phyloP scores from a whole-genome alignment of 2,329 filamentous ascomycete species.

The Shiraia bambusicola region DNA sequence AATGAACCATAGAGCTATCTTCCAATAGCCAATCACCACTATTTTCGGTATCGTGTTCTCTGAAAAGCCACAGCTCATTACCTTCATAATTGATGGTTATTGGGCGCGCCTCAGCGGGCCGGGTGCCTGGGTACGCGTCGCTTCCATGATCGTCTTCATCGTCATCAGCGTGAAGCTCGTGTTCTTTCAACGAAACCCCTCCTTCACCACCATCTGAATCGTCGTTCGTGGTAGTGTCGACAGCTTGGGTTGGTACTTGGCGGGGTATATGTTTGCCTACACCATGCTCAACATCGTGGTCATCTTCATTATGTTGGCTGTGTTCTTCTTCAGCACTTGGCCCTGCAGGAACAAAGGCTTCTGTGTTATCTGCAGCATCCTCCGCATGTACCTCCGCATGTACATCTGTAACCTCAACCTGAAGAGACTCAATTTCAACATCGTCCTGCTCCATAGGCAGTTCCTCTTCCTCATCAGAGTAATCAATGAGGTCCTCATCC shows the following conservation, averaged over 20 bases:
- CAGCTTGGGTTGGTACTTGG: neutral
- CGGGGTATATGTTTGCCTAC: neutral
- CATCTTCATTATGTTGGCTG: neutral
- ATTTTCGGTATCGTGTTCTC: conserved; percentile 30
- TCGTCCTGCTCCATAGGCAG: conserved; percentile 6
- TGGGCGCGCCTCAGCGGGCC: conserved; percentile 15
- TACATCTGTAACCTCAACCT: neutral
- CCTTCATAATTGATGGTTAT: conserved; percentile 35
- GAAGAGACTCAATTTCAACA: neutral
- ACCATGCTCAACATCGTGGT: conserved; percentile 1
- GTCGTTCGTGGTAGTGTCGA: conserved; percentile 3
- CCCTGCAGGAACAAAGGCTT: neutral
- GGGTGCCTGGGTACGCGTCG: conserved; percentile 10
- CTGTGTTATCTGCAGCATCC: too few relatives aligned
- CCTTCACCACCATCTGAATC: conserved; percentile 15
- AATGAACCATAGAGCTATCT: conserved; percentile 24
- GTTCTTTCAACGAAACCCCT: conserved; percentile 15
- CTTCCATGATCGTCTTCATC: conserved; percentile 4
- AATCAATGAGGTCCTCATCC: conserved; percentile 39
- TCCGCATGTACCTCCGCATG: too few relatives aligned
- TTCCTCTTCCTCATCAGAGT: conserved; percentile 38
- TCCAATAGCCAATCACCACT: conserved; percentile 36
- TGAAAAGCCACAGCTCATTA: conserved; percentile 36
- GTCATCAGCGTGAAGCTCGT: conserved; percentile 6
- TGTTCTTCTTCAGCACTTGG: conserved; percentile 1